These are phyloP conservation scores for Cladosporium phlei DNA, from an alignment of 2,329 filamentous ascomycete genomes.

Conservation along the genomic window DNA sequence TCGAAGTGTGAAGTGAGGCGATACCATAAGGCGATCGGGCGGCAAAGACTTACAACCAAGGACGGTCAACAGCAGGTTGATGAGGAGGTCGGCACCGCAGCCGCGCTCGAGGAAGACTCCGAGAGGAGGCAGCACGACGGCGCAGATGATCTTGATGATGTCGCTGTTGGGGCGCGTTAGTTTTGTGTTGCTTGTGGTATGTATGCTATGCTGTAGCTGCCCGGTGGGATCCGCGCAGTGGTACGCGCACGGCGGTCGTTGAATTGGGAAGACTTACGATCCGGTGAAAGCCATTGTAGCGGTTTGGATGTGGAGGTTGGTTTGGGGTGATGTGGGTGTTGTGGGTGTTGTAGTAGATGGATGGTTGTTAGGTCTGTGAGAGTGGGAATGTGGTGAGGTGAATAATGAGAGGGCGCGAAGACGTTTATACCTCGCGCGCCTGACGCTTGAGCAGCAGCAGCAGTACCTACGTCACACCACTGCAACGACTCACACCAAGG, in stretches of 20 bases:
- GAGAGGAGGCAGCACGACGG: constrained; percentile 81
- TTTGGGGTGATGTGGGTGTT: background rate
- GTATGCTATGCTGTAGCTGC: background rate
- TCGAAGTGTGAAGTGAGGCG: constrained; percentile 8
- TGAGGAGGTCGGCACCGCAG: constrained; percentile 79
- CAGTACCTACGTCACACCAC: background rate
- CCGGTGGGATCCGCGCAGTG: background rate
- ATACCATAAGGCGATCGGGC: background rate
- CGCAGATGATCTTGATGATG: constrained; percentile 79
- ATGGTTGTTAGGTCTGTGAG: background rate
- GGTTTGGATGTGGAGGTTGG: constrained; percentile 15
- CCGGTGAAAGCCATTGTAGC: constrained; percentile 57
- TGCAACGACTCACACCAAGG: background rate
- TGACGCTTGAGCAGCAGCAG: background rate
- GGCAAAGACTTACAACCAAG: constrained; percentile 34
- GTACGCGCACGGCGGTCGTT: constrained; percentile 1
- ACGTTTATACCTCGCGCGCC: background rate
- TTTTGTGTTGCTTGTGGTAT: constrained; percentile 18
- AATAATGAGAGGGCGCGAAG: background rate
- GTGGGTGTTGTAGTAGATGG: background rate
- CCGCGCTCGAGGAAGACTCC: constrained; percentile 94
- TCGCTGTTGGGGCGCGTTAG: constrained; percentile 46
- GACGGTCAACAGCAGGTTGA: constrained; percentile 86
- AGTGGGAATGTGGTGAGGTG: background rate
- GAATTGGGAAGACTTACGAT: constrained; percentile 41